Evolutionary conservation across 441 rosid species (phyloP).

Genomic region (Oxalis stricta): DNA sequence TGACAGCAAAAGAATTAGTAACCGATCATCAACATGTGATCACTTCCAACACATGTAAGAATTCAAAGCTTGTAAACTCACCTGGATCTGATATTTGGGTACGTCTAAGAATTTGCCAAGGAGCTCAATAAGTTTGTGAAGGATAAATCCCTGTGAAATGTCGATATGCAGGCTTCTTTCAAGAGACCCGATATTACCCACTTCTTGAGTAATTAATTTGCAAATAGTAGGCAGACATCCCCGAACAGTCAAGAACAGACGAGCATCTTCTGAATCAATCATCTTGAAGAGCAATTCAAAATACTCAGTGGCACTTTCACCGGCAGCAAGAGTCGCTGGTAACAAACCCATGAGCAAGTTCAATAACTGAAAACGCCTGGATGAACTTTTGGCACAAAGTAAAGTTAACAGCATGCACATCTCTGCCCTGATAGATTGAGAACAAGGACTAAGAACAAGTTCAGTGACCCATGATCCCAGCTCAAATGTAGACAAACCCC

Average conservation of each 20-base stretch:
- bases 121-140: conserved; percentile 97
- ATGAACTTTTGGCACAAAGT: conserved; percentile 83
- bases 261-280: conserved; percentile 93
- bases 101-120: conserved; percentile 95
- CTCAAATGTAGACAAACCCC: conserved; percentile 76
- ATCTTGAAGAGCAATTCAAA: conserved; percentile 96
- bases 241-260: conserved; percentile 88
- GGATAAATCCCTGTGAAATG: conserved; percentile 98
- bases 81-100: conserved; percentile 93
- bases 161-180: conserved; percentile 98
- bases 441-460: conserved; percentile 97
- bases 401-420: conserved; percentile 95
- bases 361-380: conserved; percentile 77
- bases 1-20: conserved; percentile 26
- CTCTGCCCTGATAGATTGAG: conserved; percentile 97
- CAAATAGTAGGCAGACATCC: conserved; percentile 86
- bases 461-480: conserved; percentile 99
- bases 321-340: conserved; percentile 88
- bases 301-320: conserved; percentile 98
- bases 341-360: conserved; percentile 78
- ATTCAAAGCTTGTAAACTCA: conserved; percentile 14
- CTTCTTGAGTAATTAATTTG: conserved; percentile 86
- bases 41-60: conserved; percentile 2
- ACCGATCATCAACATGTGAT: conserved; percentile 8
- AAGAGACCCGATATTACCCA: conserved; percentile 77